phyloP scores from a whole-genome alignment of 2,329 filamentous ascomycete genomes.

The Aspergillus pseudoviridinutans region DNA sequence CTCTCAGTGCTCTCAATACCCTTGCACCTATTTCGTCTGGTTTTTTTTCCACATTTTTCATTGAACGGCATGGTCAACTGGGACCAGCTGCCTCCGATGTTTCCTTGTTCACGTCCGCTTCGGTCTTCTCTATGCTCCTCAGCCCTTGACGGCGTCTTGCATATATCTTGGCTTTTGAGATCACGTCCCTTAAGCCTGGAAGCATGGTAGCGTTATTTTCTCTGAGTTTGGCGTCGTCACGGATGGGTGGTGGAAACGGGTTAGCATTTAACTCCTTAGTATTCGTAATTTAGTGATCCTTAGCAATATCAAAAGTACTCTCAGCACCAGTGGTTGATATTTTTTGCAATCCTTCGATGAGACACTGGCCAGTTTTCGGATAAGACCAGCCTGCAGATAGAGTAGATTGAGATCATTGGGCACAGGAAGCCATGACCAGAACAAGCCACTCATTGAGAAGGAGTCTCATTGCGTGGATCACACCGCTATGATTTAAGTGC shows the following conservation, averaged over 20 bases:
- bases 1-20: background rate
- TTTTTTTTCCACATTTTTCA: background rate
- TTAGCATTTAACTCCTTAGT: background rate
- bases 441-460: no score
- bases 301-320: background rate
- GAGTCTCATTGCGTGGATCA: background rate
- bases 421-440: no score
- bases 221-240: background rate
- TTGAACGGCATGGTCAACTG: background rate
- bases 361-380: background rate
- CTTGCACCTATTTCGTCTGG: conserved; percentile 7
- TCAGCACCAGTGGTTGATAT: background rate
- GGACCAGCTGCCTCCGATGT: background rate
- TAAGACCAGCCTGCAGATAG: background rate
- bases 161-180: background rate
- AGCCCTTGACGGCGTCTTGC: background rate
- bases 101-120: background rate
- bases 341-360: background rate
- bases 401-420: no score
- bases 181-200: background rate
- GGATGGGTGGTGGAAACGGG: background rate
- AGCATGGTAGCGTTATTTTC: background rate
- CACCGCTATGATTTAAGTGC: background rate
- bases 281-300: background rate
- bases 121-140: background rate